phyloP scores from a whole-genome alignment of 1,284 basidiomycete species.

The Trametes pubescens region DNA sequence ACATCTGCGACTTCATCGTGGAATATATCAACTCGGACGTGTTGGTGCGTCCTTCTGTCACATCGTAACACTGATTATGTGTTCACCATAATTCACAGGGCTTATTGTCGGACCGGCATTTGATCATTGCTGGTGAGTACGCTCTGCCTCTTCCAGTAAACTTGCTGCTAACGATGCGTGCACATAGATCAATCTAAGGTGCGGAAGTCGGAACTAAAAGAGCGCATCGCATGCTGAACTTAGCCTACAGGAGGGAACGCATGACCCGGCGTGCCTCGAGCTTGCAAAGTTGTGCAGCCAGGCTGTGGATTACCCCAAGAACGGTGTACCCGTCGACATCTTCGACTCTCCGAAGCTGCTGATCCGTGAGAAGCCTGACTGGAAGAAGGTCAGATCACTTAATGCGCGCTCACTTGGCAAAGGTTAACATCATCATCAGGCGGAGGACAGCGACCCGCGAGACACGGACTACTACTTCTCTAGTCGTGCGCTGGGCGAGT shows the following conservation, averaged over 20 bases:
- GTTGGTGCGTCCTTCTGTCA: slow-evolving; percentile 50
- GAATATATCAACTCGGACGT: slow-evolving; percentile 86
- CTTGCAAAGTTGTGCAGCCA: slow-evolving; percentile 72
- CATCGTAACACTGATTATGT: background rate
- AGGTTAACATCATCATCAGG: slow-evolving; percentile 41
- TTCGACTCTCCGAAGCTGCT: slow-evolving; percentile 53
- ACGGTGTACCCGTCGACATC: slow-evolving; percentile 70
- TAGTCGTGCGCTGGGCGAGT: slow-evolving; percentile 67
- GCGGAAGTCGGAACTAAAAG: slow-evolving; percentile 17
- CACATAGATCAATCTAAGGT: slow-evolving; percentile 72
- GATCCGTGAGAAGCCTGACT: slow-evolving; percentile 77
- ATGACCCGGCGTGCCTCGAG: slow-evolving; percentile 66
- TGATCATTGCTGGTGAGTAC: slow-evolving; percentile 73
- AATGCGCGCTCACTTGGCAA: too few relatives aligned
- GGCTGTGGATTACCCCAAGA: slow-evolving; percentile 81
- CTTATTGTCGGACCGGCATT: slow-evolving; percentile 70
- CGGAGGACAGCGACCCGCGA: slow-evolving; percentile 65
- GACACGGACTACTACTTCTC: slow-evolving; percentile 76
- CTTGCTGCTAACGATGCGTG: slow-evolving; percentile 6
- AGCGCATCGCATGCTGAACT: background rate
- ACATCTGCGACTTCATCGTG: slow-evolving; percentile 84
- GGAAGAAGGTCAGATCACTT: slow-evolving; percentile 54
- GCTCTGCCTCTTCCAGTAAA: too few relatives aligned
- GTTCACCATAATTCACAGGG: slow-evolving; percentile 52
- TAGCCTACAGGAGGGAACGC: slow-evolving; percentile 62